Percentiles rank a stretch among this genome's conserved stretches.
Conservation (phyloP, 441 rosid genomes). For the Cnidoscolus chayamansa region DNA sequence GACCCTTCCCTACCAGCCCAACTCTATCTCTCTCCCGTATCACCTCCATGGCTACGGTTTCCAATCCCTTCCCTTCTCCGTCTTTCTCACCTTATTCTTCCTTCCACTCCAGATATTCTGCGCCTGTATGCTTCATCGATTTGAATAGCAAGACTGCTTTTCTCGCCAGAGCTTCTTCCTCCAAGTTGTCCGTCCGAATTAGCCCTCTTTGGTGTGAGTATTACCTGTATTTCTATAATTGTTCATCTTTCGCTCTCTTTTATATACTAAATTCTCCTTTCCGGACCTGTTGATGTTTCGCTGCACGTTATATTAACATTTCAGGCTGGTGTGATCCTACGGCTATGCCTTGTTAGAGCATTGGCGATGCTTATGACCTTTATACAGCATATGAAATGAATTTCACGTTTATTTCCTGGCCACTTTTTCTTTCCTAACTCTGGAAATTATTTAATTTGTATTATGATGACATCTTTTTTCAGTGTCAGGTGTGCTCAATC, state of each 20-base stretch:
- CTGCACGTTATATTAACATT: no score
- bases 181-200: constrained; percentile 40
- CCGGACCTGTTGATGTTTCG: no score
- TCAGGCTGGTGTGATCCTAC: no score
- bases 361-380: neutral
- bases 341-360: no score
- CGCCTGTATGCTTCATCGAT: constrained; percentile 34
- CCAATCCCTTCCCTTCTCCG: constrained; percentile 46
- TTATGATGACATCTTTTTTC: constrained; percentile 19
- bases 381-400: neutral
- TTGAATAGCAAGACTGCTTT: constrained; percentile 27
- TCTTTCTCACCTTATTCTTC: constrained; percentile 30
- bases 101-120: constrained; percentile 38
- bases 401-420: constrained; percentile 10
- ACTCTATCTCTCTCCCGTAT: neutral
- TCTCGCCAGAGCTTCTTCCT: constrained; percentile 38
- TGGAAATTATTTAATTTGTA: neutral
- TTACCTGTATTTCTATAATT: neutral
- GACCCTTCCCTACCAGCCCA: constrained; percentile 13
- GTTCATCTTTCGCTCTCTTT: neutral
- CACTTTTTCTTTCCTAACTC: neutral
- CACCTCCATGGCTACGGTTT: constrained; percentile 60
- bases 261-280: neutral
- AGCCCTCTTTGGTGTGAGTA: constrained; percentile 56
- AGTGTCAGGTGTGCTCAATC: constrained; percentile 75